phyloP scores from a whole-genome alignment of 257 asterid species.

The Solanum piurae region DNA sequence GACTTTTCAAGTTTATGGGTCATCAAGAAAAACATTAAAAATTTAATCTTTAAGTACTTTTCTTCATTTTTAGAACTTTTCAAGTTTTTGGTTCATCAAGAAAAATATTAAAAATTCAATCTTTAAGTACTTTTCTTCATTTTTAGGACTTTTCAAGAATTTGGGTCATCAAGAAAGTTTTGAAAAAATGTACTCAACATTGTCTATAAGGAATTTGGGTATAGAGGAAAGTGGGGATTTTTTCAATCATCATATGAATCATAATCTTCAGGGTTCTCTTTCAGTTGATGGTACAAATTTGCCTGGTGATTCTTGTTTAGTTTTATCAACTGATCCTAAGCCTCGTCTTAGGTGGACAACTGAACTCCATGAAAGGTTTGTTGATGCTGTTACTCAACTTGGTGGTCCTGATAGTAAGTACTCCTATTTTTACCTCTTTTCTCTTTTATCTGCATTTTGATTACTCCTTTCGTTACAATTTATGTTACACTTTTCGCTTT shows the following conservation, averaged over 20 bases:
- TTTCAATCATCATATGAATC: slow-evolving; percentile 11
- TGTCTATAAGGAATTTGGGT: slow-evolving; percentile 37
- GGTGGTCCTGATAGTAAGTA: slow-evolving; percentile 72
- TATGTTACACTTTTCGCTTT: background rate
- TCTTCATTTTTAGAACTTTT: background rate
- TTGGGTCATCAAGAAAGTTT: background rate
- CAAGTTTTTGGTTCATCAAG: background rate
- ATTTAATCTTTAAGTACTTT: background rate
- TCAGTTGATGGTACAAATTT: slow-evolving; percentile 44
- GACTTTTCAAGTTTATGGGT: no score
- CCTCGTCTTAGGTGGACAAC: slow-evolving; percentile 77
- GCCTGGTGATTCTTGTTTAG: slow-evolving; percentile 55
- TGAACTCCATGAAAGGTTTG: slow-evolving; percentile 61
- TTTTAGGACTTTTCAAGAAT: background rate
- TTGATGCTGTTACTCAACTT: slow-evolving; percentile 66
- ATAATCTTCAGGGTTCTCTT: background rate
- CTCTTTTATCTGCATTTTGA: background rate
- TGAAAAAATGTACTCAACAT: slow-evolving; percentile 38
- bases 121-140: background rate
- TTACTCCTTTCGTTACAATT: no score
- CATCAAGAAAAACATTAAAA: background rate
- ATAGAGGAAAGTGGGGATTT: slow-evolving; percentile 25
- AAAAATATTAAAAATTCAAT: background rate
- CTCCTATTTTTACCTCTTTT: background rate
- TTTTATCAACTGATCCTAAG: slow-evolving; percentile 57